These are phyloP conservation scores for Schizophyllum commune DNA, from an alignment of 1,284 basidiomycete genomes.

Conservation along the genomic window DNA sequence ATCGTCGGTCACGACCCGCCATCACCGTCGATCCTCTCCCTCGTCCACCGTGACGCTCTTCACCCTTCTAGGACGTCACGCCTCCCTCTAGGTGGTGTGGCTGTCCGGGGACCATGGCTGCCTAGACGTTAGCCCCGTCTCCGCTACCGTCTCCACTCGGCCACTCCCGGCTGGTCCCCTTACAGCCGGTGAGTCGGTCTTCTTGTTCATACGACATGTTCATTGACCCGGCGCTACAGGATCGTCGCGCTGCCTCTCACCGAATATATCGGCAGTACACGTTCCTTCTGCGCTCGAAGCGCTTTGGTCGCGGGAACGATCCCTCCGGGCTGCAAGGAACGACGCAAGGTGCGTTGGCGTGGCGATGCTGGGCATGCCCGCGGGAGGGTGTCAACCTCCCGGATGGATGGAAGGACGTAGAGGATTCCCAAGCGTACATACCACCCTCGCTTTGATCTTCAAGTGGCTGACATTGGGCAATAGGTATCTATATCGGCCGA, in stretches of 20 bases:
- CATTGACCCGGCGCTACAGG: neutral
- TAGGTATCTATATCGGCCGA: slow-evolving; percentile 14
- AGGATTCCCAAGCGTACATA: slow-evolving; percentile 2
- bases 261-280: slow-evolving; percentile 4
- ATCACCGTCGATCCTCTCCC: too few species aligned
- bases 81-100: too few species aligned
- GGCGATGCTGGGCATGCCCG: slow-evolving; percentile 7
- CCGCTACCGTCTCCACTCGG: too few species aligned
- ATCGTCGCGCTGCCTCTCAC: slow-evolving; percentile 2
- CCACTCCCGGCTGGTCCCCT: too few species aligned
- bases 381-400: slow-evolving; percentile 4
- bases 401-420: slow-evolving; percentile 1
- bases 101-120: too few species aligned
- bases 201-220: too few species aligned
- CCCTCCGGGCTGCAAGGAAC: neutral
- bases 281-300: slow-evolving; percentile 5
- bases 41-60: too few species aligned
- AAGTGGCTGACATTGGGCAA: neutral
- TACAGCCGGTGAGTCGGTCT: too few species aligned
- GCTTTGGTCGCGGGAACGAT: slow-evolving; percentile 3
- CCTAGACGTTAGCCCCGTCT: too few species aligned
- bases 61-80: too few species aligned
- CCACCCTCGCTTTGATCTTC: neutral
- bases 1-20: too few species aligned
- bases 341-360: neutral